phyloP scores from a whole-genome alignment of 345 rosid genomes.

The Zanthoxylum bungeanum region DNA sequence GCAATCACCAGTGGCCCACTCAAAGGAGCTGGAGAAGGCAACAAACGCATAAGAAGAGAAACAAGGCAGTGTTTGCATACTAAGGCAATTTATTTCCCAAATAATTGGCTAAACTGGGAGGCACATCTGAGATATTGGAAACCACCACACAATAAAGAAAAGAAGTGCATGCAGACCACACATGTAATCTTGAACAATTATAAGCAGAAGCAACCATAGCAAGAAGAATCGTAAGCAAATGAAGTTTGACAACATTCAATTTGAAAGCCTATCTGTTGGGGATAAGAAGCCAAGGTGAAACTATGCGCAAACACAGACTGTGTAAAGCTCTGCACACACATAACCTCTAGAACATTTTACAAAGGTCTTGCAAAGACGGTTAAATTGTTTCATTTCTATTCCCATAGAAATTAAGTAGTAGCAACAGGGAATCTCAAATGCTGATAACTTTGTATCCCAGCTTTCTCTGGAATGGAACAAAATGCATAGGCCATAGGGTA shows the following conservation, averaged over 20 bases:
- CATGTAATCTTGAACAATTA: no score
- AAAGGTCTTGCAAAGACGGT: neutral
- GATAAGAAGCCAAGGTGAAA: neutral
- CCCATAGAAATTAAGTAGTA: neutral
- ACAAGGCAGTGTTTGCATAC: neutral
- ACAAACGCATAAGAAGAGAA: conserved; percentile 7
- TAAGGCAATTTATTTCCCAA: neutral
- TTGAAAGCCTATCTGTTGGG: no score
- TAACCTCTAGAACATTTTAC: neutral
- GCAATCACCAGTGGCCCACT: conserved; percentile 96
- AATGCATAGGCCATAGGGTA: neutral
- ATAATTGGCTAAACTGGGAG: neutral
- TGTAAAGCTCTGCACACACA: neutral
- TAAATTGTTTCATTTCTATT: neutral
- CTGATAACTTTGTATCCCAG: neutral
- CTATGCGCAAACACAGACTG: neutral
- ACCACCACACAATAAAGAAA: neutral
- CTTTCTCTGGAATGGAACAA: neutral
- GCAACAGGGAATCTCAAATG: neutral
- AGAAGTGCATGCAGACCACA: neutral
- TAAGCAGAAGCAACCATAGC: no score
- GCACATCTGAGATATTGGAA: neutral
- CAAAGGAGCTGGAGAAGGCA: conserved; percentile 70
- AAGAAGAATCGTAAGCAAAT: no score
- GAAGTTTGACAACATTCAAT: no score